Percentiles rank a stretch among this genome's conserved stretches.
These are phyloP conservation scores for Paramecium pentaurelia DNA, from an alignment of 73 alveolate species.

Conservation along the genomic window DNA sequence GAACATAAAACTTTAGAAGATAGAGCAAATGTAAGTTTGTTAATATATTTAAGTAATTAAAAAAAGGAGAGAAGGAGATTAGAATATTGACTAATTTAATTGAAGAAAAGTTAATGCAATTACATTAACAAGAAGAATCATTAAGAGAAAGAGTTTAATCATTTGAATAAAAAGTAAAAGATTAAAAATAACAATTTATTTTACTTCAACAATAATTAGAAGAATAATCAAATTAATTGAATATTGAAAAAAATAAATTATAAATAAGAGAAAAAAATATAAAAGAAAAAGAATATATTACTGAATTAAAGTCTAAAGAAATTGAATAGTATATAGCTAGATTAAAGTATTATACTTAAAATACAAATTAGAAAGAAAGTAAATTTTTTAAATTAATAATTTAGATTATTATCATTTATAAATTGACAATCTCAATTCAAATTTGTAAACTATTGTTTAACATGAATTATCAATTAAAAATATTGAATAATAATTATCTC, in stretches of 20 bases:
- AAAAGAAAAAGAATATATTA: neutral
- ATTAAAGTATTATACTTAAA: neutral
- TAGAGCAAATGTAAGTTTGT: neutral
- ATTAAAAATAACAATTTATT: neutral
- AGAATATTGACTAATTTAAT: neutral
- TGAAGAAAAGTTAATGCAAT: neutral
- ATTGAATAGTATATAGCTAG: neutral
- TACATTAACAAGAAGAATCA: neutral
- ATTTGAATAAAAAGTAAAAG: neutral
- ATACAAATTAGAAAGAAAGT: slow-evolving; percentile 12
- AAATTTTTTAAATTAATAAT: neutral
- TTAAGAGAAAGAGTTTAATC: neutral
- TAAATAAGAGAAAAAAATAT: neutral
- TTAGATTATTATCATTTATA: neutral
- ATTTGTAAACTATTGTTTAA: neutral
- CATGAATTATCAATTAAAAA: neutral
- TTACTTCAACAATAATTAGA: neutral
- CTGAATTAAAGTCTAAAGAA: neutral
- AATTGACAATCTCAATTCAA: neutral
- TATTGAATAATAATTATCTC: neutral
- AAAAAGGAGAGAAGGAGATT: neutral
- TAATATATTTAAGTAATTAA: neutral
- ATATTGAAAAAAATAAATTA: neutral
- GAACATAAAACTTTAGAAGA: neutral
- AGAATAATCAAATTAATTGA: neutral